Evolutionary conservation across 75 land plant genomes (phyloP), one percentile per base, ranked within the genome.

Genomic region (Cupressus sempervirens): DNA sequence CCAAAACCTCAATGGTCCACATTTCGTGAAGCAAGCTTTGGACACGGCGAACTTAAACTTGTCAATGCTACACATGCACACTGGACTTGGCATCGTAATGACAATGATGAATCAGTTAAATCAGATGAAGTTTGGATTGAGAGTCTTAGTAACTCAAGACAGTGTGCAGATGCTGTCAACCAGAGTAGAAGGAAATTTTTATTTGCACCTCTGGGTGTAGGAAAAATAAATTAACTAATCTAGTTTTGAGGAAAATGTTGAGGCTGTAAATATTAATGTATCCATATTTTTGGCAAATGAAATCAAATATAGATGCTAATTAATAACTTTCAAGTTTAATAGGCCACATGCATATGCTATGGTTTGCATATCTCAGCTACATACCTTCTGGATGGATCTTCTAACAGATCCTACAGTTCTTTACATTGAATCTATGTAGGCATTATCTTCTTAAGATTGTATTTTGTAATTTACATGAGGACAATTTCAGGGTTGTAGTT

Each of bases 1-100:
- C 94, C 96, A n/a, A 85, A 90, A 85, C 99, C 99, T 12, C 88
- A 89, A 34, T 94, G 97, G 95, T 98, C 99, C n/a, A 91, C 85
- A 1, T 96, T 93, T 86, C 90, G 99, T 26, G 99, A 98, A 88
- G 99, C 99, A 67, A 96, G 98, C 82, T 98, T 95, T 89, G 99
- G 99, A 30, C 95, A 96, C 90, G 99, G 98, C 0, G 92, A 93
- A 83, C 89, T 98, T 36, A 91, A 86, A 87, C 88, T 98, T 81
- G 92, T 89, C 75, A 98, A 98, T 87, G 85, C 93, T n/a, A 93
- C 95, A 26, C 98, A 98, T 91, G 98, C 99, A 13, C 91, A 90
- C 34, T 98, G 96, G 98, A 93, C 92, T 84, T 98, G 99, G 99
- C 98, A 98, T 86, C 88, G 98, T 73, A 98, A 98, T 74, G 95